Evolutionary conservation across 129 eudicot genomes (phyloP).

Genomic region (Smallanthus sonchifolius): DNA sequence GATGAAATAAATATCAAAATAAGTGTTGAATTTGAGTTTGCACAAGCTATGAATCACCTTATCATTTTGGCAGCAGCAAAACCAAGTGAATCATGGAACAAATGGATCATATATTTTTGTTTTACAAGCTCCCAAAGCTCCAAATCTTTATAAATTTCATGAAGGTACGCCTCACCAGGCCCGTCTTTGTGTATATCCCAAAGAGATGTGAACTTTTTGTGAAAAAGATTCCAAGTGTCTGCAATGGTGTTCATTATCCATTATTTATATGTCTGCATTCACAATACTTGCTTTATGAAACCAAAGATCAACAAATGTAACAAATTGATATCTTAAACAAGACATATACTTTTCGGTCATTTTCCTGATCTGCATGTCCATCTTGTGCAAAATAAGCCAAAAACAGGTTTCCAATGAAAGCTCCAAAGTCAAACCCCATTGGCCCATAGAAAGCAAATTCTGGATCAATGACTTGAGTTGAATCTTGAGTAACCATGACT

Average conservation of each 20-base stretch:
- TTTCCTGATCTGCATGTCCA: constrained; percentile 41
- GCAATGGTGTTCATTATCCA: constrained; percentile 65
- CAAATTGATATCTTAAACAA: neutral
- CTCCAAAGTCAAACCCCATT: constrained; percentile 90
- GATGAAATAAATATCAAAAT: neutral
- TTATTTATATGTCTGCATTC: constrained; percentile 48
- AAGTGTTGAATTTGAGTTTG: neutral
- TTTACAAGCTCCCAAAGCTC: constrained; percentile 57
- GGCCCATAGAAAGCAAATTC: constrained; percentile 92
- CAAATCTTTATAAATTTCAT: constrained; percentile 52
- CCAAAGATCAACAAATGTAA: neutral
- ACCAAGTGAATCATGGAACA: constrained; percentile 83
- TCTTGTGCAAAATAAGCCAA: constrained; percentile 81
- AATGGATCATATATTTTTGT: constrained; percentile 57
- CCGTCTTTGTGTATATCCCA: constrained; percentile 86
- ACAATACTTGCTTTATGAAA: neutral
- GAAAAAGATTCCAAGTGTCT: constrained; percentile 79
- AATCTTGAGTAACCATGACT: constrained; percentile 75
- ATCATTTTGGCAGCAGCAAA: constrained; percentile 95
- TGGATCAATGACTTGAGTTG: constrained; percentile 97
- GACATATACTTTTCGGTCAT: constrained; percentile 57
- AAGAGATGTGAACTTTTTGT: constrained; percentile 63
- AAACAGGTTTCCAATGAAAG: constrained; percentile 73
- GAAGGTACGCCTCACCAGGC: constrained; percentile 82
- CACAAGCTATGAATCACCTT: constrained; percentile 37